These are phyloP conservation scores for Allium cepa DNA, from an alignment of 106 monocot species.

Conservation along the genomic window DNA sequence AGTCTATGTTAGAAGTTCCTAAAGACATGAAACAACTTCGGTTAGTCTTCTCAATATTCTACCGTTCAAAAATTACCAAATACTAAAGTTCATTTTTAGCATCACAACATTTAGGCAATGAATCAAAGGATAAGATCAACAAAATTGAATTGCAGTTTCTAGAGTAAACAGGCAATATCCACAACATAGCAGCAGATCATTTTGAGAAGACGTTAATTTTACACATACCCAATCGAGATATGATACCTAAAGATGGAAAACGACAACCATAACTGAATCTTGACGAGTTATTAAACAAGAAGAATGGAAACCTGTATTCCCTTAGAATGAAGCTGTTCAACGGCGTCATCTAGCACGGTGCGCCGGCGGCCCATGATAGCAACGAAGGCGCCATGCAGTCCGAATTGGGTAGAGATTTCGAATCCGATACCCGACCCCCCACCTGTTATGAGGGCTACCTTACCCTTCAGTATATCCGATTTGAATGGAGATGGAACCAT, in stretches of 20 bases:
- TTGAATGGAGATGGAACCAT: constrained; percentile 47
- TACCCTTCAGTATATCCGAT: constrained; percentile 54
- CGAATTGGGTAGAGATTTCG: constrained; percentile 73
- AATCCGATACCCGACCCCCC: constrained; percentile 85
- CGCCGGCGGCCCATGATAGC: constrained; percentile 88
- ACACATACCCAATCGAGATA: constrained; percentile 4
- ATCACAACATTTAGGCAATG: no score
- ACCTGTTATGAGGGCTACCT: constrained; percentile 77
- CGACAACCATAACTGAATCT: neutral
- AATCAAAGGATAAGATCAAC: no score
- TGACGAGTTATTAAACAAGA: neutral
- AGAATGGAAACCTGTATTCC: constrained; percentile 44
- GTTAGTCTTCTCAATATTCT: no score
- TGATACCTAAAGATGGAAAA: neutral
- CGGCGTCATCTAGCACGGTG: constrained; percentile 62
- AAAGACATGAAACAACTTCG: no score
- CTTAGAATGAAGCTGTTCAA: constrained; percentile 31
- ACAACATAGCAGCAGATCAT: neutral
- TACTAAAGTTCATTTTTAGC: no score
- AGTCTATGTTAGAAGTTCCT: no score
- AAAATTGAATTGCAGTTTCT: no score
- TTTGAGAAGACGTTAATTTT: neutral
- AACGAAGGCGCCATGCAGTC: constrained; percentile 62
- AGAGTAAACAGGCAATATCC: no score
- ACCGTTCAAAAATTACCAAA: no score